phyloP scores from a whole-genome alignment of 148 eudicot genomes.

The Linanthus parryae region DNA sequence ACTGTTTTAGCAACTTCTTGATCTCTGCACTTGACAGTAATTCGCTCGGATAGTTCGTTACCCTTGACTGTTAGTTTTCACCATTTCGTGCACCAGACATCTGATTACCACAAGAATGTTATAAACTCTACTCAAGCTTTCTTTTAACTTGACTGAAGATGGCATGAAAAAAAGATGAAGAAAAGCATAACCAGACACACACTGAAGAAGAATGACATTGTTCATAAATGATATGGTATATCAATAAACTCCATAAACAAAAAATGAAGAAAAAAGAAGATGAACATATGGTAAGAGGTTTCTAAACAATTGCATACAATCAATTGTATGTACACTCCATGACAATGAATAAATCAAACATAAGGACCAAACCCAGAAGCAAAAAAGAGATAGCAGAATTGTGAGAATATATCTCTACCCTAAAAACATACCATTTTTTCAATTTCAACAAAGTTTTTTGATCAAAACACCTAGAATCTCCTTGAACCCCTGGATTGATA shows the following conservation, averaged over 20 bases:
- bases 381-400: conserved; percentile 7
- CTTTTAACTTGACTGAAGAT: too few relatives aligned
- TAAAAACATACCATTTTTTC: conserved; percentile 13
- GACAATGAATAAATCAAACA: conserved; percentile 5
- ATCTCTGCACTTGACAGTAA: too few relatives aligned
- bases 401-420: conserved; percentile 5
- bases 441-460: conserved; percentile 10
- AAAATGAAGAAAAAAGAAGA: not conserved
- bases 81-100: too few relatives aligned
- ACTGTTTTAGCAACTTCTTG: too few relatives aligned
- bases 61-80: too few relatives aligned
- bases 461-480: conserved; percentile 14
- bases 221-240: too few relatives aligned
- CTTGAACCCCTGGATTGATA: conserved; percentile 75
- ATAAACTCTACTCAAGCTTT: too few relatives aligned
- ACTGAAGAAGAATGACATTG: too few relatives aligned
- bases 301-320: conserved; percentile 6
- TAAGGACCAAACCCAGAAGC: not conserved
- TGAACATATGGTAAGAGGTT: not conserved
- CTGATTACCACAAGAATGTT: too few relatives aligned
- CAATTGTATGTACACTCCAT: conserved; percentile 32
- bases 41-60: too few relatives aligned
- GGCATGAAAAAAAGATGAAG: too few relatives aligned
- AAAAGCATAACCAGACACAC: too few relatives aligned
- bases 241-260: not conserved